phyloP scores from a whole-genome alignment of 768 basidiomycete species.

The Amanita rubescens region DNA sequence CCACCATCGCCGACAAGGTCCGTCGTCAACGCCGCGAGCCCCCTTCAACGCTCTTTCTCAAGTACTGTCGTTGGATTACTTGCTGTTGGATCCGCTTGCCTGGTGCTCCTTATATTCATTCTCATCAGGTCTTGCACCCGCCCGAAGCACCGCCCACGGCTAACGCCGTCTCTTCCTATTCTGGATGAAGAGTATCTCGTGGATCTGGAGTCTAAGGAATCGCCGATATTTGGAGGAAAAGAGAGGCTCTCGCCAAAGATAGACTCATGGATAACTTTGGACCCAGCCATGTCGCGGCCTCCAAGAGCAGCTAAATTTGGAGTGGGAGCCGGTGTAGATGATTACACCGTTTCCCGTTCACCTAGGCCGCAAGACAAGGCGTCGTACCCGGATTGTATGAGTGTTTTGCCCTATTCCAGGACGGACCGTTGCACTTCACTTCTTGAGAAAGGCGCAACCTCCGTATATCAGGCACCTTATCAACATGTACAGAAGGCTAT shows the following conservation, averaged over 20 bases:
- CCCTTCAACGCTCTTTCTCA: conserved; percentile 23
- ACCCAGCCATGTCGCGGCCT: neutral
- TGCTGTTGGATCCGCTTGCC: conserved; percentile 41
- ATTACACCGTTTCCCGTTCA: neutral
- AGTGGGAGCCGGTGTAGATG: neutral
- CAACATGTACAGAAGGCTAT: conserved; percentile 36
- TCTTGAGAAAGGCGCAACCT: conserved; percentile 15
- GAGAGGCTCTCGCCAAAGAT: conserved; percentile 44
- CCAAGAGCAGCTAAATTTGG: neutral
- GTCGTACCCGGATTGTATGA: neutral
- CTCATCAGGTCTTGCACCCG: conserved; percentile 39
- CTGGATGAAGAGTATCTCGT: conserved; percentile 49
- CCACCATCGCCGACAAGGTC: neutral
- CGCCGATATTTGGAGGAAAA: conserved; percentile 73
- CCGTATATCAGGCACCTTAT: conserved; percentile 21
- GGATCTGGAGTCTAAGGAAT: conserved; percentile 45
- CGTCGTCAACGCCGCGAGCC: neutral
- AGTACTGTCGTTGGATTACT: conserved; percentile 44
- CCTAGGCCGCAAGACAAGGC: conserved; percentile 2
- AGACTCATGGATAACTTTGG: conserved; percentile 7
- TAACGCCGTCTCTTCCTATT: conserved; percentile 71
- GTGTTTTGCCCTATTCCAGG: neutral
- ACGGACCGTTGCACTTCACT: neutral
- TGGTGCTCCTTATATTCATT: conserved; percentile 42
- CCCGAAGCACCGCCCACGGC: conserved; percentile 45